Evolutionary conservation across 768 basidiomycete genomes (phyloP), one percentile per base, ranked within the genome.

Genomic region (Tylopilus sp.): DNA sequence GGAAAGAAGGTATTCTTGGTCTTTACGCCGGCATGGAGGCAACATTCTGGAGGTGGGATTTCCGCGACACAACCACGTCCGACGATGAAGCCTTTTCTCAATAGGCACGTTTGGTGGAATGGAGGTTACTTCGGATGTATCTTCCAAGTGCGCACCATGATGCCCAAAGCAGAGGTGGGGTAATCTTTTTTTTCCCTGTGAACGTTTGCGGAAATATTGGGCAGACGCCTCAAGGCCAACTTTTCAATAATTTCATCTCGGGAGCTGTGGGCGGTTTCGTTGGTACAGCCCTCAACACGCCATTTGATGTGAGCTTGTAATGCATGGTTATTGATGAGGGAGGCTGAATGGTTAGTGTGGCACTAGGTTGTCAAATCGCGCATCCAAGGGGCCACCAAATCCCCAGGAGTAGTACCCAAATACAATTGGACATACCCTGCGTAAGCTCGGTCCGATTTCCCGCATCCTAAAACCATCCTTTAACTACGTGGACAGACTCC

Each of bases 341-440:
- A 26, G 39, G 7, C 33, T 40, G 17, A 59, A 12, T 45, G 13
- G 3, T 28, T 44, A 49, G 26, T 52, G 40, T 35, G 22, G 21
- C n/a, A n/a, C n/a, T 59, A 95, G 88, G 94, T 98, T 56, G 90
- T 97, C 54, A 98, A 98, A 71, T 94, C 93, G 15, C 88, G 95
- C 41, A 94, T 98, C 35, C 97, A 99, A 72, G 85, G 88, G 40
- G 71, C 80, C 18, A 73, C 74, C 38, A 81, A 77, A 56, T 62
- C 76, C 25, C 80, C 87, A 0, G 91, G 91, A 15, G 82, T 83
- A n/a, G 69, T 69, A 1, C 88, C 88, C 18, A 95, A 93, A 64
- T 94, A 95, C 72, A 89, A 88, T 71, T 97, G 95, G 95, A 86
- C 95, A 48, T 94, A 95, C 73, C 94, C 95, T 15, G 88, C 91